Base-by-base conservation (phyloP, 2,329 filamentous ascomycete species). In the Aureobasidium sp. region DNA sequence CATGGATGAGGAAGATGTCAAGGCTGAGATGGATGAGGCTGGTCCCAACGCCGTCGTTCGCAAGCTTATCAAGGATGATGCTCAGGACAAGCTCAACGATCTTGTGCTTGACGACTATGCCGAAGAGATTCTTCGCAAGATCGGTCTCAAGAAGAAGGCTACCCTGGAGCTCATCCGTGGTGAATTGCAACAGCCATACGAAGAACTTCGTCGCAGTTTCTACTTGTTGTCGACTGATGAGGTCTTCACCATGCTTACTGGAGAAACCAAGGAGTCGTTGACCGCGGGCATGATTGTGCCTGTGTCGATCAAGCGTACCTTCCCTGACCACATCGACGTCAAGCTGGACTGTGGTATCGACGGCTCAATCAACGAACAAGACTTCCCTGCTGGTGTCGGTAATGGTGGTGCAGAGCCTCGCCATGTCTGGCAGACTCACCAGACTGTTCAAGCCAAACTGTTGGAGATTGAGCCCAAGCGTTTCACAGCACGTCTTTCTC, bases 1-100 rank as follows among this genome's bases (percentile, higher is more conserved):
- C 72, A 82, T 99, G 67, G 94, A 99, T 68, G 94, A 99, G 76
- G 94, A 99, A 78, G 94, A 99, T 70, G 91, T 99, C 72, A 95
- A 96, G 75, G 91, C 89, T 1, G 92, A 97, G 76, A 89, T 88
- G 5, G 90, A 96, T 67, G 91, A 97, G 70, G 90, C 91, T 66
- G 94, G 94, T 0, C 82, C 89, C 0, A 91, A 90, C 17, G 94
- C 93, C 8, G 92, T 97, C 67, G 90, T 99, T 61, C 87, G 92
- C 65, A 95, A 93, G 74, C 85, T 99, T n/a, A 90, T 99, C 73
- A 90, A 91, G 70, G 91, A 97, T 62, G 90, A 96, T 52, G 89
- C 91, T 67, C 90, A 95, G 69, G 93, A 97, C 70, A 90, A 92
- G 71, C 91, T 99, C 71, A 96, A 97, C 70, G 94, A 99, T 71